Evolutionary conservation across 2,329 filamentous ascomycete genomes (phyloP).

Genomic region (Fusarium udum): DNA sequence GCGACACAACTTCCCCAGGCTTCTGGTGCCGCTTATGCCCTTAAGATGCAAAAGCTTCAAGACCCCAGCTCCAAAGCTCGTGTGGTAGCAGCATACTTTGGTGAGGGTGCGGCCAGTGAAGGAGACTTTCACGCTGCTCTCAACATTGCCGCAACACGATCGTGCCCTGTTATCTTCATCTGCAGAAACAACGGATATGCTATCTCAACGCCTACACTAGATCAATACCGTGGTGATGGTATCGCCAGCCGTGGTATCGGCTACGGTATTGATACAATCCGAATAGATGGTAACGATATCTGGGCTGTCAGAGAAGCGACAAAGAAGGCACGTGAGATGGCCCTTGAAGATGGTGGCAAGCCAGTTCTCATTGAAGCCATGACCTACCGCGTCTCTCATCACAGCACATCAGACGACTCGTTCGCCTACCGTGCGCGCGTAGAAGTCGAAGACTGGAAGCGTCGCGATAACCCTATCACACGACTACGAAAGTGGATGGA

Average conservation of each 20-base stretch:
- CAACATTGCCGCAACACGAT: slow-evolving; percentile 88
- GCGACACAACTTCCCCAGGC: slow-evolving; percentile 92
- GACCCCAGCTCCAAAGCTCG: slow-evolving; percentile 74
- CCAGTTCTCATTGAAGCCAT: slow-evolving; percentile 93
- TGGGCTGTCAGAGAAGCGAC: slow-evolving; percentile 87
- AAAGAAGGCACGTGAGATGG: slow-evolving; percentile 78
- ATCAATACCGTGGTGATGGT: slow-evolving; percentile 91
- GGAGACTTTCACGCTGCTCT: slow-evolving; percentile 92
- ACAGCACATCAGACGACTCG: slow-evolving; percentile 95
- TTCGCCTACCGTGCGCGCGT: slow-evolving; percentile 94
- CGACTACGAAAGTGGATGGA: slow-evolving; percentile 92
- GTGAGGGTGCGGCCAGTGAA: slow-evolving; percentile 89
- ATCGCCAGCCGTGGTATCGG: slow-evolving; percentile 88
- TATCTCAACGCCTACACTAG: slow-evolving; percentile 87
- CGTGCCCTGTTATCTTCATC: slow-evolving; percentile 89
- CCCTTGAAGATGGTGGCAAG: slow-evolving; percentile 80
- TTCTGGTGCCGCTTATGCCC: slow-evolving; percentile 84
- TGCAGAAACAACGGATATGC: slow-evolving; percentile 95
- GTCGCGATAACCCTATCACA: slow-evolving; percentile 88
- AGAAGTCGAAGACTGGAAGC: slow-evolving; percentile 96
- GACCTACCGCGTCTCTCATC: slow-evolving; percentile 97
- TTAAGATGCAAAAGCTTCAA: slow-evolving; percentile 81
- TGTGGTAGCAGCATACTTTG: slow-evolving; percentile 86
- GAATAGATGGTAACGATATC: slow-evolving; percentile 94
- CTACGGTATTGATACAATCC: slow-evolving; percentile 93